Conservation (phyloP, 1,284 basidiomycete species). For the Trichosporon faecale region DNA sequence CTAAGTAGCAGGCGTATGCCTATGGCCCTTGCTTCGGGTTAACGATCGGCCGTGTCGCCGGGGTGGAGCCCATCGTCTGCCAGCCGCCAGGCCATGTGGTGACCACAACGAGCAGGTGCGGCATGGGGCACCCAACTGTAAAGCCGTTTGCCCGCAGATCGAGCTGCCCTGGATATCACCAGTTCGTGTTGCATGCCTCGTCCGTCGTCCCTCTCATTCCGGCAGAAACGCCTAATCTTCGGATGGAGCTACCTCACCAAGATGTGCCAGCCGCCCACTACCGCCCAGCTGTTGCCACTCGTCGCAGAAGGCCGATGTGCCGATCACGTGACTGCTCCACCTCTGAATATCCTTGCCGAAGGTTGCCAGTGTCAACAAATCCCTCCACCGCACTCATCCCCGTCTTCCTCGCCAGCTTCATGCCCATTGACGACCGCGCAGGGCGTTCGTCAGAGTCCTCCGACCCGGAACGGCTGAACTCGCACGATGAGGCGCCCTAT, state of each 20-base stretch:
- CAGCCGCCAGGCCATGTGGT: neutral
- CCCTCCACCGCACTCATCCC: neutral
- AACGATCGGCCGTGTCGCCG: neutral
- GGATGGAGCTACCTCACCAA: neutral
- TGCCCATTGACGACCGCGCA: neutral
- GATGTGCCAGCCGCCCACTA: neutral
- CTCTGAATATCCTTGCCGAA: neutral
- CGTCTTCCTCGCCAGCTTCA: neutral
- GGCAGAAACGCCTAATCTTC: neutral
- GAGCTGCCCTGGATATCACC: neutral
- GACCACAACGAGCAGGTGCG: neutral
- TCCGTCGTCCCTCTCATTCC: neutral
- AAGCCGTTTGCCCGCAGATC: neutral
- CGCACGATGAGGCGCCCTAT: conserved; percentile 1
- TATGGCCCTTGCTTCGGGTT: neutral
- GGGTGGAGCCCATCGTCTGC: neutral
- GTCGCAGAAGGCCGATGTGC: neutral
- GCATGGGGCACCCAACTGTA: neutral
- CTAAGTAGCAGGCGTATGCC: neutral
- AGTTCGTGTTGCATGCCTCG: neutral
- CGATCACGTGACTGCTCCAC: neutral
- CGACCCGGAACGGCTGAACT: neutral
- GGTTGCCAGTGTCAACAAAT: neutral
- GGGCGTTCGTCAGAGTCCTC: neutral
- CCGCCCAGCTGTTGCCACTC: neutral